Conservation (phyloP, 805 yeast genomes). For the Blastobotrys americana region DNA sequence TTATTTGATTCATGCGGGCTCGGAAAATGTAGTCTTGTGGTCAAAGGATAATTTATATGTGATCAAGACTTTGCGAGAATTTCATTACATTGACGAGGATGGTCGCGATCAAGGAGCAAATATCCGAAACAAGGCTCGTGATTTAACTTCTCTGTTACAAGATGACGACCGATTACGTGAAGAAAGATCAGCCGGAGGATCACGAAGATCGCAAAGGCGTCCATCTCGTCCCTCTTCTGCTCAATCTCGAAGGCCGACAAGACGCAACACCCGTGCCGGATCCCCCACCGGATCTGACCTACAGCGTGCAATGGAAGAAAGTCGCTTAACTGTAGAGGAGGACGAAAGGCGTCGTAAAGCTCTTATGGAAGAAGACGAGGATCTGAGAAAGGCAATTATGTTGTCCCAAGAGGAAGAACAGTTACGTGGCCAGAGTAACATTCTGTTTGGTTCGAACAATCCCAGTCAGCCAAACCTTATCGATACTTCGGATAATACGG, state of each 20-base stretch:
- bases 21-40: slow-evolving; percentile 88
- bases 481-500: slow-evolving; percentile 26
- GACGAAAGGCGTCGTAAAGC: slow-evolving; percentile 50
- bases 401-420: slow-evolving; percentile 71
- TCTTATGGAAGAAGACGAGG: slow-evolving; percentile 45
- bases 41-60: slow-evolving; percentile 80
- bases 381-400: slow-evolving; percentile 60
- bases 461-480: slow-evolving; percentile 21
- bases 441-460: slow-evolving; percentile 16
- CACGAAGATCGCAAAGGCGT: slow-evolving; percentile 16
- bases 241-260: not conserved
- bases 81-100: slow-evolving; percentile 68
- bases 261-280: not conserved
- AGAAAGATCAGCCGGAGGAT: slow-evolving; percentile 47
- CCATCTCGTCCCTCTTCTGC: slow-evolving; percentile 2
- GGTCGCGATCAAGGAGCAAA: slow-evolving; percentile 84
- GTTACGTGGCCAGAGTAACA: slow-evolving; percentile 38
- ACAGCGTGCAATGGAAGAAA: slow-evolving; percentile 71
- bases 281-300: slow-evolving; percentile 55
- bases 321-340: slow-evolving; percentile 74
- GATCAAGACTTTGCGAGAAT: slow-evolving; percentile 84
- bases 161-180: slow-evolving; percentile 74
- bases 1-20: slow-evolving; percentile 75
- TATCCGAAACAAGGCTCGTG: slow-evolving; percentile 84
- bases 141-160: slow-evolving; percentile 65